Evolutionary conservation across 768 basidiomycete species (phyloP).

Genomic region (Crepidotus variabilis): DNA sequence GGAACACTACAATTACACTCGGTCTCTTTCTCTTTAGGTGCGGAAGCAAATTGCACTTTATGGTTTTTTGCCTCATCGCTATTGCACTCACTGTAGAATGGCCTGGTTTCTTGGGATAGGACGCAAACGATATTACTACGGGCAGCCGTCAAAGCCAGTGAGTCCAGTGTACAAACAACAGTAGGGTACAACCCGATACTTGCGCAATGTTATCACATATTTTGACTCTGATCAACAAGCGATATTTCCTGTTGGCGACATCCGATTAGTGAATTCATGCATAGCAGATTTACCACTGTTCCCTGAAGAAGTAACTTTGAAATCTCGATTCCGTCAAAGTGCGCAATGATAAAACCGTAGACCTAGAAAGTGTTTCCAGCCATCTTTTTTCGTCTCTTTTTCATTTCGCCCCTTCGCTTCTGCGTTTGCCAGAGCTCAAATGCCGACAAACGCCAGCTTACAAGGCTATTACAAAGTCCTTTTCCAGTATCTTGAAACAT

Average conservation of each 20-base stretch:
- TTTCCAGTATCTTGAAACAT: slow-evolving; percentile 57
- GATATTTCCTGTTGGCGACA: no score
- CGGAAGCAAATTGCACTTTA: slow-evolving; percentile 8
- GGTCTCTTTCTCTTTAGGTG: slow-evolving; percentile 58
- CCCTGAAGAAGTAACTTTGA: no score
- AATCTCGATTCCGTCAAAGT: no score
- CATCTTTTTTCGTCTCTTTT: not conserved
- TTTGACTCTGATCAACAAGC: no score
- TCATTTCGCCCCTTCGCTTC: not conserved
- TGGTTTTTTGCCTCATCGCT: not conserved
- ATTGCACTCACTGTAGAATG: slow-evolving; percentile 30
- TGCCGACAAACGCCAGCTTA: slow-evolving; percentile 43
- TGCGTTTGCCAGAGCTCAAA: not conserved
- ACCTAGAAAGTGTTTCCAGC: not conserved
- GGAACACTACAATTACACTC: slow-evolving; percentile 65
- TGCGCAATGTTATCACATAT: no score
- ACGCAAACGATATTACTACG: slow-evolving; percentile 26
- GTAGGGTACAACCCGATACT: no score
- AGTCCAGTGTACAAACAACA: not conserved
- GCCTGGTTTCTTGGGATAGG: slow-evolving; percentile 47
- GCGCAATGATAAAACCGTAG: not conserved
- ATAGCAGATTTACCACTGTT: no score
- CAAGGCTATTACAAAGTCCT: slow-evolving; percentile 53
- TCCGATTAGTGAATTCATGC: no score
- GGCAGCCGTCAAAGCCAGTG: slow-evolving; percentile 12